Evolutionary conservation across 495 filamentous ascomycete genomes (phyloP).

Genomic region (Xeromyces bisporus): DNA sequence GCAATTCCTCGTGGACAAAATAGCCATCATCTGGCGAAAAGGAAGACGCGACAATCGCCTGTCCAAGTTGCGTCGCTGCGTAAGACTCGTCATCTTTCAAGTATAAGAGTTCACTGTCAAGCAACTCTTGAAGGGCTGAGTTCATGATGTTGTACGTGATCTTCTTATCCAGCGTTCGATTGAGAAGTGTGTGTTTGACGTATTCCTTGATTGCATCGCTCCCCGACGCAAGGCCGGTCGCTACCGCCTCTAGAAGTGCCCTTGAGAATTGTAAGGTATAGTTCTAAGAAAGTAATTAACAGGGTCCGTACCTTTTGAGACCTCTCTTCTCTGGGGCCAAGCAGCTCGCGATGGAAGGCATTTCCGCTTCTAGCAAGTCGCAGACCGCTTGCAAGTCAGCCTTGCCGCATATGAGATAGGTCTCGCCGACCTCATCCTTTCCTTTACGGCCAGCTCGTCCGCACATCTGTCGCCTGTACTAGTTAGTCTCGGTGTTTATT

Average conservation of each 20-base stretch:
- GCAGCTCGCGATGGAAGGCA: slow-evolving; percentile 55
- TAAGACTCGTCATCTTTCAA: slow-evolving; percentile 34
- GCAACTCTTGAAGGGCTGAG: slow-evolving; percentile 36
- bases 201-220: slow-evolving; percentile 53
- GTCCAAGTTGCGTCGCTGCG: slow-evolving; percentile 46
- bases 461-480: slow-evolving; percentile 57
- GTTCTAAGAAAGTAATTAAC: background rate
- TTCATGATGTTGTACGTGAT: slow-evolving; percentile 39
- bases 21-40: slow-evolving; percentile 63
- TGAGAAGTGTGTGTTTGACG: slow-evolving; percentile 50
- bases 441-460: slow-evolving; percentile 71
- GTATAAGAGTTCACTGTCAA: slow-evolving; percentile 16
- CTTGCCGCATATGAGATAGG: slow-evolving; percentile 58
- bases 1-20: slow-evolving; percentile 55
- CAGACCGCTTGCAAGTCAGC: slow-evolving; percentile 53
- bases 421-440: slow-evolving; percentile 67
- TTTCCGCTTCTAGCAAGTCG: slow-evolving; percentile 53
- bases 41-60: slow-evolving; percentile 55
- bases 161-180: slow-evolving; percentile 35
- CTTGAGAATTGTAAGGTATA: slow-evolving; percentile 17
- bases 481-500: slow-evolving; percentile 1
- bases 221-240: slow-evolving; percentile 54
- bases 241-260: slow-evolving; percentile 59
- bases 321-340: slow-evolving; percentile 51
- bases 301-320: slow-evolving; percentile 38